Percentiles rank a stretch among this genome's conserved stretches.
phyloP scores from a whole-genome alignment of 768 basidiomycete genomes.

The Austroboletus eburneus region DNA sequence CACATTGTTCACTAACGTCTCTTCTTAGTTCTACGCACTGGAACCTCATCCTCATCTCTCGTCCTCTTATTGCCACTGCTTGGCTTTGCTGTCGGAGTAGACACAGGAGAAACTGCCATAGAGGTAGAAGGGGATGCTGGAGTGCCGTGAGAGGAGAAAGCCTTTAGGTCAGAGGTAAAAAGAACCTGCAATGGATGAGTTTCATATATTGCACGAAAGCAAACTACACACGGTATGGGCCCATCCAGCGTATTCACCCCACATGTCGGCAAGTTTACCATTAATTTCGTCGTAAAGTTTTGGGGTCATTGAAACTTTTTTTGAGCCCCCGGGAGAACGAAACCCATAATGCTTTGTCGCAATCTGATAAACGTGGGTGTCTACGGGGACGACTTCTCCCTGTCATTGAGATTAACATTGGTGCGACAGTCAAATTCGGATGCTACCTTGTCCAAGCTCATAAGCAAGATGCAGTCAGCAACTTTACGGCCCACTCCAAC shows the following conservation, averaged over 20 bases:
- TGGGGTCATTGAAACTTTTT: conserved; percentile 65
- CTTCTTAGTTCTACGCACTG: too few relatives aligned
- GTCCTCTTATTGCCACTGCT: conserved; percentile 33
- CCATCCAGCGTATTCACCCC: conserved; percentile 91
- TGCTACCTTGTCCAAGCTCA: conserved; percentile 85
- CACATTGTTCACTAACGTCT: too few relatives aligned
- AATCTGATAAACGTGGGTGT: conserved; percentile 93
- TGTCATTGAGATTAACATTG: conserved; percentile 29
- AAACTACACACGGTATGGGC: conserved; percentile 65
- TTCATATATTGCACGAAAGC: not conserved
- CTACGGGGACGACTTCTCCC: conserved; percentile 88
- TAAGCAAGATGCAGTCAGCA: conserved; percentile 89
- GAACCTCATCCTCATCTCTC: too few relatives aligned
- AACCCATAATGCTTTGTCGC: conserved; percentile 75
- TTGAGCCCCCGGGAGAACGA: conserved; percentile 36
- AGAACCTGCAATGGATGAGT: conserved; percentile 45
- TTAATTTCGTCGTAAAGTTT: conserved; percentile 74
- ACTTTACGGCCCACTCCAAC: conserved; percentile 95
- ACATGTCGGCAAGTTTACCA: conserved; percentile 52
- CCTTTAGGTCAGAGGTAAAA: conserved; percentile 71
- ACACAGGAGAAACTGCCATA: conserved; percentile 10
- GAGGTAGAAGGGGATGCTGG: conserved; percentile 19
- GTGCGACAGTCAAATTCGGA: not conserved
- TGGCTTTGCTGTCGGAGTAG: conserved; percentile 30
- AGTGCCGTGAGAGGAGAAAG: conserved; percentile 59